Evolutionary conservation across 352 stramenopile species (phyloP).

Genomic region (Pythium brachiatum): DNA sequence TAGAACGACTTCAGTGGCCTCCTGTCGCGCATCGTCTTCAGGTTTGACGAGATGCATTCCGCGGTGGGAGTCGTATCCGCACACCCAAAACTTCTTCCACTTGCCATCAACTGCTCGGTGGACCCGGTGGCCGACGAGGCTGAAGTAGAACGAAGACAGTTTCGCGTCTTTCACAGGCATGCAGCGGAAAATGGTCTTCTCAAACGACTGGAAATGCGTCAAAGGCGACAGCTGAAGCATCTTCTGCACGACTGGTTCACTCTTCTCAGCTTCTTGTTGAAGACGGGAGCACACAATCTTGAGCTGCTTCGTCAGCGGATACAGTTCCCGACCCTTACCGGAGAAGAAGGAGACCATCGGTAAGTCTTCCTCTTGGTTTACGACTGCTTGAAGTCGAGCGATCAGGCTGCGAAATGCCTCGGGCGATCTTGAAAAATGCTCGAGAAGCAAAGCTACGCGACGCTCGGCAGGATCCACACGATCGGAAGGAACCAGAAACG

Average conservation of each 20-base stretch:
- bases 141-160: conserved; percentile 57
- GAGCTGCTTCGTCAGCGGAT: conserved; percentile 69
- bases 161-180: conserved; percentile 52
- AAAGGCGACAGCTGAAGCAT: conserved; percentile 64
- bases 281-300: conserved; percentile 40
- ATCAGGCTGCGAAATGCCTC: conserved; percentile 56
- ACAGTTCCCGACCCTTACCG: conserved; percentile 71
- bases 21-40: conserved; percentile 36
- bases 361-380: conserved; percentile 73
- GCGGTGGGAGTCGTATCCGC: conserved; percentile 57
- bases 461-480: conserved; percentile 30
- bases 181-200: conserved; percentile 67
- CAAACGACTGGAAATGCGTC: conserved; percentile 86
- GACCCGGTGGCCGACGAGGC: conserved; percentile 64
- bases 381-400: conserved; percentile 60
- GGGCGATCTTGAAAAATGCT: conserved; percentile 41
- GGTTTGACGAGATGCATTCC: conserved; percentile 63
- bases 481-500: conserved; percentile 40
- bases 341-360: conserved; percentile 58
- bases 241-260: conserved; percentile 30
- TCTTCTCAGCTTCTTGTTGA: neutral
- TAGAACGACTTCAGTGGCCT: conserved; percentile 62
- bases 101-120: conserved; percentile 79
- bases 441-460: conserved; percentile 30
- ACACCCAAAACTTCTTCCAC: conserved; percentile 72